Evolutionary conservation across 371 early-diverging fungal species (phyloP), one percentile per base, ranked within the genome.

Genomic region (Coemansia sp.): DNA sequence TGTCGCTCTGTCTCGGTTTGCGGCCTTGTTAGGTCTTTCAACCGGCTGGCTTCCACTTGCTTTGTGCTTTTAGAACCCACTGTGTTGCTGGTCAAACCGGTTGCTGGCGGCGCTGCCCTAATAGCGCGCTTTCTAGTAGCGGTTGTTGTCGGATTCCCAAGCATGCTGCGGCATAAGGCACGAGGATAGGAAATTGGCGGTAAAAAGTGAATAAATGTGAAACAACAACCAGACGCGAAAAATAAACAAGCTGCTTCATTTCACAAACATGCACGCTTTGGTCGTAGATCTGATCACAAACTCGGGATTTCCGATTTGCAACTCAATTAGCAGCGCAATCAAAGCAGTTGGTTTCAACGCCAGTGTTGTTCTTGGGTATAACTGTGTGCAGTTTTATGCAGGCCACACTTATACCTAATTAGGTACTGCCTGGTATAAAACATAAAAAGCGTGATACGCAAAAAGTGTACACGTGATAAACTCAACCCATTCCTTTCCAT

Each of bases 101-200:
- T 37, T 64, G 66, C 60, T 37, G 24, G 8, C n/a, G 37, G 57
- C 58, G 42, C 40, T 13, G 40, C n/a, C 21, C 40, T 58, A 21
- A 14, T 6, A 16, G 29, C 29, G 47, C 47, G 59, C 18, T 26
- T 24, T 62, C 76, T 76, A 61, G 40, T 67, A 24, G 61, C 52
- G 27, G 64, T 56, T 22, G 71, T 68, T 59, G 68, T 53, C 21
- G 70, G 37, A 56, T 59, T 63, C 29, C 71, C 64, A 64, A 71
- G 71, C 71, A 75, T 75, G 24, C 63, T 58, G 52, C 50, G 50
- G 7, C 57, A 37, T 13, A 54, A 29, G 29, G 26, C 27, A 29
- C 34, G 34, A 34, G 34, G 34, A 10, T 34, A 34, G 7, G 7
- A 34, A 34, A 10, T 34, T 34, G 34, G 8, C 34, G 10, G 34